These are phyloP conservation scores for Melastoma candidum DNA, from an alignment of 441 rosid genomes.

Conservation along the genomic window DNA sequence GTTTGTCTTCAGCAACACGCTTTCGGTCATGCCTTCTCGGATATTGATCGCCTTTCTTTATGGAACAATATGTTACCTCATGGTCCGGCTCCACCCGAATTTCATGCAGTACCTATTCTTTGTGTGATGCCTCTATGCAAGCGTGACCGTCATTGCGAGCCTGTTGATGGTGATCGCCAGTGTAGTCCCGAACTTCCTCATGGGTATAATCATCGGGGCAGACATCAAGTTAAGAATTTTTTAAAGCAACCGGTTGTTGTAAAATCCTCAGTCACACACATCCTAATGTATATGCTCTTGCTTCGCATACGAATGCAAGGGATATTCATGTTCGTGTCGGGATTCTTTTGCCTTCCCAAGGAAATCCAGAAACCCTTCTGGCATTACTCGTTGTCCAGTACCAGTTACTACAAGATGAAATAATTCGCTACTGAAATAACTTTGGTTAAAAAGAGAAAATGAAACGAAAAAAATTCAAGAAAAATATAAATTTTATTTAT, in stretches of 20 bases:
- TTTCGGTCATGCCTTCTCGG: conserved; percentile 8
- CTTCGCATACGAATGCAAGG: neutral
- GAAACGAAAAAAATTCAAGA: too few relatives aligned
- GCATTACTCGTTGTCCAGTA: conserved; percentile 14
- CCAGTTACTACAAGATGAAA: conserved; percentile 1
- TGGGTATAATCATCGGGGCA: conserved; percentile 9
- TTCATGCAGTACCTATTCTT: conserved; percentile 5
- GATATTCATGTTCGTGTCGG: conserved; percentile 11
- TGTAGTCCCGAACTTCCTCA: conserved; percentile 11
- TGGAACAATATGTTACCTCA: conserved; percentile 6
- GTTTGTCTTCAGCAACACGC: conserved; percentile 11
- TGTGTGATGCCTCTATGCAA: neutral
- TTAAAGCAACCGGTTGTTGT: too few relatives aligned
- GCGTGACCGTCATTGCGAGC: conserved; percentile 16
- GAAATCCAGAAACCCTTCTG: conserved; percentile 11
- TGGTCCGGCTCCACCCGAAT: conserved; percentile 7
- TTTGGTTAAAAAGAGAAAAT: too few relatives aligned
- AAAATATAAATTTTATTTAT: too few relatives aligned
- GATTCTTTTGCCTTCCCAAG: conserved; percentile 12
- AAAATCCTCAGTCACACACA: too few relatives aligned
- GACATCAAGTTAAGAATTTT: conserved; percentile 6
- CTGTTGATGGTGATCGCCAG: conserved; percentile 15
- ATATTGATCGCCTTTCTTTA: conserved; percentile 11
- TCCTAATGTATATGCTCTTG: too few relatives aligned
- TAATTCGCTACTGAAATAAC: too few relatives aligned